A percentile compares a stretch with the other conserved stretches of the same genome.
These are phyloP conservation scores for Globisporangium middletonii DNA, from an alignment of 352 stramenopile species.

Conservation along the genomic window DNA sequence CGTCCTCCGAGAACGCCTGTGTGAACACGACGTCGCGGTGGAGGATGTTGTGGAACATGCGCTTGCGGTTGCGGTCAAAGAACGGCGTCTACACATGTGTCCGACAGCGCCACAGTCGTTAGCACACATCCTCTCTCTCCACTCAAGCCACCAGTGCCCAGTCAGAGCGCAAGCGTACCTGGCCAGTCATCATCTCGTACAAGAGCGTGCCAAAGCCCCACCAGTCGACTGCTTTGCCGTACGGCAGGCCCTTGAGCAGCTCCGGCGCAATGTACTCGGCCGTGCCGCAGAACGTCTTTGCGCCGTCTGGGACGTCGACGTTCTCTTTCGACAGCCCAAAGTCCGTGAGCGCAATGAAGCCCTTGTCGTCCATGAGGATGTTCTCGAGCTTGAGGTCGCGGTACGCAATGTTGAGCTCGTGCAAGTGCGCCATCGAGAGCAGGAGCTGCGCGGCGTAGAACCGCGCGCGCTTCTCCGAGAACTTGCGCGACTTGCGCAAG, in stretches of 20 bases:
- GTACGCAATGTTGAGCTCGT: constrained; percentile 92
- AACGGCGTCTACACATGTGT: constrained; percentile 76
- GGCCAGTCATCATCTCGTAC: constrained; percentile 94
- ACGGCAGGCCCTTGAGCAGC: constrained; percentile 84
- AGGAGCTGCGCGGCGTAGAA: constrained; percentile 91
- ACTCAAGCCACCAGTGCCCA: neutral
- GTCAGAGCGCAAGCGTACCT: constrained; percentile 14
- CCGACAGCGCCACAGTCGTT: neutral
- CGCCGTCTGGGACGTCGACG: constrained; percentile 80
- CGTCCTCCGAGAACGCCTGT: constrained; percentile 83
- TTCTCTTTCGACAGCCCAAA: constrained; percentile 93
- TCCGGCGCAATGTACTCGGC: constrained; percentile 92
- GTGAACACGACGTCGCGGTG: constrained; percentile 85
- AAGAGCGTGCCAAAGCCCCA: constrained; percentile 92
- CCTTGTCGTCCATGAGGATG: constrained; percentile 92
- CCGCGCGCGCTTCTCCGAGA: constrained; percentile 81
- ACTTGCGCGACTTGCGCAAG: constrained; percentile 86
- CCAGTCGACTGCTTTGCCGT: constrained; percentile 91
- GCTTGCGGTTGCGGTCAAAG: constrained; percentile 93
- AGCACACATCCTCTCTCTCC: neutral
- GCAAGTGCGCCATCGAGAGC: constrained; percentile 89
- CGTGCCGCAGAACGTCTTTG: constrained; percentile 92
- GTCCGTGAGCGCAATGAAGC: constrained; percentile 90
- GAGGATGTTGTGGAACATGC: constrained; percentile 94
- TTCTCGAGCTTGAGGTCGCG: constrained; percentile 95